These are phyloP conservation scores for Martensiomyces pterosporus DNA, from an alignment of 192 early-diverging fungal species.

Conservation along the genomic window DNA sequence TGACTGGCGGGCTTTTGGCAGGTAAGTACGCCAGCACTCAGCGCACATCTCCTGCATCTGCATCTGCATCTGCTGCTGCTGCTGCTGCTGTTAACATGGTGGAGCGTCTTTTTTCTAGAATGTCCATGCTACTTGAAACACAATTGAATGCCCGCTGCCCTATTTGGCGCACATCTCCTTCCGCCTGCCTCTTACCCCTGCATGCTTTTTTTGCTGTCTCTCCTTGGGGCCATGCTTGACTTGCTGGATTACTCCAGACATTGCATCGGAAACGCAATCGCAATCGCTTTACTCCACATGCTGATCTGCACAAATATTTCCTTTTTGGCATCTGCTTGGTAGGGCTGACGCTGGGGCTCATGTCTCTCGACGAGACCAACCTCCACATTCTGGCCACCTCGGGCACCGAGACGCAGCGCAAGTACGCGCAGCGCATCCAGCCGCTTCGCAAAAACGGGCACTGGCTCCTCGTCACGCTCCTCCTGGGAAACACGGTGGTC, in stretches of 20 bases:
- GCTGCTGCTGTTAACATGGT: not conserved
- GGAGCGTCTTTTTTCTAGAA: too few species aligned
- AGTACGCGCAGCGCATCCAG: constrained; percentile 74
- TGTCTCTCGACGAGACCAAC: constrained; percentile 83
- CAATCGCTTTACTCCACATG: too few species aligned
- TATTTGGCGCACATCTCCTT: too few species aligned
- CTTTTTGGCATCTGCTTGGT: not conserved
- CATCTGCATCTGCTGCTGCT: too few species aligned
- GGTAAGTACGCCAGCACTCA: constrained; percentile 36
- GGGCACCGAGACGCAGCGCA: constrained; percentile 62
- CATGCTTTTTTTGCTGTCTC: not conserved
- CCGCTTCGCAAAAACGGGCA: constrained; percentile 88
- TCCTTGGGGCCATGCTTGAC: too few species aligned
- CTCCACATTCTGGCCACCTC: constrained; percentile 77
- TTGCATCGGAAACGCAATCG: too few species aligned
- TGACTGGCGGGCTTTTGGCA: constrained; percentile 77
- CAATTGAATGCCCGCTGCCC: too few species aligned
- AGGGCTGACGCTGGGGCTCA: constrained; percentile 64
- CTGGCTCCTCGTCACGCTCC: constrained; percentile 89
- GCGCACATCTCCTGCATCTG: constrained; percentile 1
- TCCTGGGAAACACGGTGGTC: constrained; percentile 89
- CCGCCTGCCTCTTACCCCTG: too few species aligned
- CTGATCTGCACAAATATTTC: too few species aligned
- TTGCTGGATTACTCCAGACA: not conserved
- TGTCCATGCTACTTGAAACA: too few species aligned